Percentiles rank a stretch among this genome's conserved stretches.
These are phyloP conservation scores for Nemania sp. DNA, from an alignment of 2,329 filamentous ascomycete genomes.

Conservation along the genomic window DNA sequence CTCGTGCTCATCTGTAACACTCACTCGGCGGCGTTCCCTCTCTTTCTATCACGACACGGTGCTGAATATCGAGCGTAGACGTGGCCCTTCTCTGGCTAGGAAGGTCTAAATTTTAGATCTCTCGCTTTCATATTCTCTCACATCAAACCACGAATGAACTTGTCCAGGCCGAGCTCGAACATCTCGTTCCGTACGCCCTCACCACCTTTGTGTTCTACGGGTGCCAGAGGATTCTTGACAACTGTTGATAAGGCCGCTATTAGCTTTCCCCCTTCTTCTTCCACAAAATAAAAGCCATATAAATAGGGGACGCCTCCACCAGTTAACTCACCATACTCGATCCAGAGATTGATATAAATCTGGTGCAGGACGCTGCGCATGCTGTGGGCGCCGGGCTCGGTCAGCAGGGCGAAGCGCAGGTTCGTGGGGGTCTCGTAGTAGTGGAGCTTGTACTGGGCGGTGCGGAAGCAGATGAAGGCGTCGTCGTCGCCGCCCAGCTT, in stretches of 20 bases:
- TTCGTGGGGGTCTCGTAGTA: constrained; percentile 98
- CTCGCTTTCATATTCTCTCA: constrained; percentile 51
- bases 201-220: constrained; percentile 76
- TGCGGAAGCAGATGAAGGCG: constrained; percentile 94
- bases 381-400: constrained; percentile 87
- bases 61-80: neutral
- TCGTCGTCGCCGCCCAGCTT: constrained; percentile 95
- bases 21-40: neutral
- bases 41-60: neutral
- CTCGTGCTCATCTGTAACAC: neutral
- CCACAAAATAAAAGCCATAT: no score
- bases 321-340: constrained; percentile 81
- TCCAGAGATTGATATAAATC: constrained; percentile 98
- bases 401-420: constrained; percentile 96
- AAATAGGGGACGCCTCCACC: no score
- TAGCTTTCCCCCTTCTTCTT: constrained; percentile 1
- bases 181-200: constrained; percentile 78
- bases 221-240: constrained; percentile 76
- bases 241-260: constrained; percentile 58
- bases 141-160: constrained; percentile 77
- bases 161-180: constrained; percentile 78
- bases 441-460: constrained; percentile 95
- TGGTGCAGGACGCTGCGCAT: constrained; percentile 96
- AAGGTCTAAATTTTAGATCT: neutral
- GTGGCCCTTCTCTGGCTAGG: neutral